These are phyloP conservation scores for Fomitopsis betulina DNA, from an alignment of 1,284 basidiomycete genomes.

Conservation along the genomic window DNA sequence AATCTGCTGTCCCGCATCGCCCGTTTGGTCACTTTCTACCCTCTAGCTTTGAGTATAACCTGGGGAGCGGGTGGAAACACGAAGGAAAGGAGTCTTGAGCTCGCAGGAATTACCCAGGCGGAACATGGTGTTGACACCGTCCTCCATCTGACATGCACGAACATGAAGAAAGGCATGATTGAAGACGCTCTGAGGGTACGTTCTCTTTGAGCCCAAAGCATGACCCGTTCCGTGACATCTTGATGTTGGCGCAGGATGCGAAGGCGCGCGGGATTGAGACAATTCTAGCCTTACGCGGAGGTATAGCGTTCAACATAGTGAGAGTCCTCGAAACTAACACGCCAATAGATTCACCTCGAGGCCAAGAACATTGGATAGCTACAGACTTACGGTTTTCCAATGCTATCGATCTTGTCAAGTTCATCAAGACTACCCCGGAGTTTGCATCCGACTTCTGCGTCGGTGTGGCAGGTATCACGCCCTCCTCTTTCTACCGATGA, in stretches of 20 bases:
- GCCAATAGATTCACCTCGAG: constrained; percentile 80
- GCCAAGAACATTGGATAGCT: constrained; percentile 89
- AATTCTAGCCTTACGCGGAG: constrained; percentile 89
- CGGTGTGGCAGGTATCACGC: constrained; percentile 72
- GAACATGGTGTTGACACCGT: constrained; percentile 81
- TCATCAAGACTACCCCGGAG: constrained; percentile 79
- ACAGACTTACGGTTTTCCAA: constrained; percentile 84
- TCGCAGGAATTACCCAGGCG: constrained; percentile 69
- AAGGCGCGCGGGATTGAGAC: constrained; percentile 84
- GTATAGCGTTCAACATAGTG: constrained; percentile 30
- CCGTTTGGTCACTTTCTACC: constrained; percentile 64
- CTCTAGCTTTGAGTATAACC: constrained; percentile 84
- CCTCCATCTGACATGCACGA: constrained; percentile 96
- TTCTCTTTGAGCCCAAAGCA: neutral
- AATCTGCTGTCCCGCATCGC: constrained; percentile 82
- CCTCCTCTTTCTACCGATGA: neutral
- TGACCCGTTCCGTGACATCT: neutral
- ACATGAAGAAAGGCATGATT: constrained; percentile 87
- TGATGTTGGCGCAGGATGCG: constrained; percentile 52
- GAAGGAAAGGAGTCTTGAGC: constrained; percentile 81
- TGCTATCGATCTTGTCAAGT: constrained; percentile 86
- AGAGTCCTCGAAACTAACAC: constrained; percentile 5
- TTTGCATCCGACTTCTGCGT: constrained; percentile 89
- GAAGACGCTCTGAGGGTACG: constrained; percentile 79
- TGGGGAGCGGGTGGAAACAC: constrained; percentile 98